These are phyloP conservation scores for Penicillium sp. DNA, from an alignment of 2,329 filamentous ascomycete genomes.

Conservation along the genomic window DNA sequence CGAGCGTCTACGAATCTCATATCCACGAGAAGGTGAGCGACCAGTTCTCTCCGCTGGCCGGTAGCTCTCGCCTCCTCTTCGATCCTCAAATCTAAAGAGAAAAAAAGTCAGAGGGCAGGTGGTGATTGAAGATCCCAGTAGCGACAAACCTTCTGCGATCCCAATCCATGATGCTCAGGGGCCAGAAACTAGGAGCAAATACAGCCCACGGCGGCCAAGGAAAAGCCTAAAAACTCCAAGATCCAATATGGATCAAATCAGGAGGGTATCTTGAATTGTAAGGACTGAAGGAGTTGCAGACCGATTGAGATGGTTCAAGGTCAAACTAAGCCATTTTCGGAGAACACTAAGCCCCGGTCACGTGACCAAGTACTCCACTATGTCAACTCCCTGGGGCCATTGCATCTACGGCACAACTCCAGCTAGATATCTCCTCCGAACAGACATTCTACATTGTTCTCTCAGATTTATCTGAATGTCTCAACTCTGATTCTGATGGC, in stretches of 20 bases:
- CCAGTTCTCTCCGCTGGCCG: constrained; percentile 37
- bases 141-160: constrained; percentile 46
- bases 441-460: neutral
- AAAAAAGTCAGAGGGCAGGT: constrained; percentile 10
- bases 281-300: neutral
- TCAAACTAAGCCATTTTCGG: constrained; percentile 10
- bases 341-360: neutral
- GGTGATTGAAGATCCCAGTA: neutral
- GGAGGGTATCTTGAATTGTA: too few species aligned
- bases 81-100: constrained; percentile 38
- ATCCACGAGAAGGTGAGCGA: constrained; percentile 39
- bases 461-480: too few species aligned
- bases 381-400: neutral
- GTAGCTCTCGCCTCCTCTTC: constrained; percentile 48
- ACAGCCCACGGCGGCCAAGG: neutral
- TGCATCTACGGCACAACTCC: too few species aligned
- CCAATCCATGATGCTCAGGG: constrained; percentile 37
- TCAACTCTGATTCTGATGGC: too few species aligned
- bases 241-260: neutral
- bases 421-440: neutral
- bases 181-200: neutral
- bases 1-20: constrained; percentile 36
- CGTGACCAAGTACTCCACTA: neutral
- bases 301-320: neutral
- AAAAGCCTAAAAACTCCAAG: neutral